Conservation (phyloP, 1,139 yeast species). For the Debaryomycetaceae sp. region DNA sequence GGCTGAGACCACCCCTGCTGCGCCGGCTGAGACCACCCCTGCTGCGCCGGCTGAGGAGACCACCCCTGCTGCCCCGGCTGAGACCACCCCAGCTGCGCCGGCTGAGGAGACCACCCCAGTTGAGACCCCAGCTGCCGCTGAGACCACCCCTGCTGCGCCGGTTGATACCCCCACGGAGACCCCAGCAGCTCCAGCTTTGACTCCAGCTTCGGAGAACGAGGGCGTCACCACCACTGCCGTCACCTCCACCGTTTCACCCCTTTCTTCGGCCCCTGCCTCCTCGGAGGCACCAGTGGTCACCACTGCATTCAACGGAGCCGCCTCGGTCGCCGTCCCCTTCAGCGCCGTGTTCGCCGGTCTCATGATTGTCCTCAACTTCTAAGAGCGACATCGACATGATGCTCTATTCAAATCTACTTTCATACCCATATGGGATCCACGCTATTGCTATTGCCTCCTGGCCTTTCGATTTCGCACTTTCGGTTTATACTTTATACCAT, state of each 20-base stretch:
- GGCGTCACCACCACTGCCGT: slow-evolving; percentile 1
- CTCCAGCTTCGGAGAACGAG: slow-evolving; percentile 5
- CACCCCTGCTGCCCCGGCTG: slow-evolving; percentile 7
- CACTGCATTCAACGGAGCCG: slow-evolving; percentile 15
- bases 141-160: too few relatives aligned
- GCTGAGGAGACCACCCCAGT: slow-evolving; percentile 1
- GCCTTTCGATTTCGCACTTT: too few relatives aligned
- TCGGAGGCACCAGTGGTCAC: slow-evolving; percentile 7
- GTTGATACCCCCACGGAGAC: slow-evolving; percentile 8
- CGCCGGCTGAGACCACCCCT: background rate
- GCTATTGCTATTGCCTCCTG: too few relatives aligned
- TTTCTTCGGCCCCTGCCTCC: slow-evolving; percentile 7
- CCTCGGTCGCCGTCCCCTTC: slow-evolving; percentile 15
- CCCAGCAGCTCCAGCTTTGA: slow-evolving; percentile 6
- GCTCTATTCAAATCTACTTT: too few relatives aligned
- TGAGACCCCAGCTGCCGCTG: too few relatives aligned
- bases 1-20: slow-evolving; percentile 2
- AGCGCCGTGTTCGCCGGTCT: slow-evolving; percentile 20
- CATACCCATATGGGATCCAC: too few relatives aligned
- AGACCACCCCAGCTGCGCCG: slow-evolving; percentile 7
- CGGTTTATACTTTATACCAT: too few relatives aligned
- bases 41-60: slow-evolving; percentile 5
- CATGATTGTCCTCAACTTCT: slow-evolving; percentile 11
- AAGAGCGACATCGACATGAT: too few relatives aligned
- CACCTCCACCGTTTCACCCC: slow-evolving; percentile 1